phyloP scores from a whole-genome alignment of 2,329 filamentous ascomycete species.

The Xylaria sp. region DNA sequence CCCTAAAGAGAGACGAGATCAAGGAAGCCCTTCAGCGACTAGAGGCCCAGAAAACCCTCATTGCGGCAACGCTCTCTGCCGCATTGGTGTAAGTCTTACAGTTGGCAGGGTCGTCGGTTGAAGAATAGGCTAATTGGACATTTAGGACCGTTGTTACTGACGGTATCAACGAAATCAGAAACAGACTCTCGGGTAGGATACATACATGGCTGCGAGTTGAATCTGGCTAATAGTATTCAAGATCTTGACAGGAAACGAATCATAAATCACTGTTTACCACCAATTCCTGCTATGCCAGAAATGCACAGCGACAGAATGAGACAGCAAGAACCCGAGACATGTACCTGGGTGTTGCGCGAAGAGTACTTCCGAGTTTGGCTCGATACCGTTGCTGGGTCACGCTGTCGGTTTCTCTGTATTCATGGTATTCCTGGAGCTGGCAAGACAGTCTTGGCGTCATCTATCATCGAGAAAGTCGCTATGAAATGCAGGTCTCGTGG shows the following conservation, averaged over 20 bases:
- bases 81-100: slow-evolving; percentile 3
- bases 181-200: background rate
- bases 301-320: slow-evolving; percentile 12
- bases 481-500: slow-evolving; percentile 23
- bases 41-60: slow-evolving; percentile 5
- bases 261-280: background rate
- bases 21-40: background rate
- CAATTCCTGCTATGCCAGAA: background rate
- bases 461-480: slow-evolving; percentile 34
- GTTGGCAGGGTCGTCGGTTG: background rate
- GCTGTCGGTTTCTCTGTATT: slow-evolving; percentile 25
- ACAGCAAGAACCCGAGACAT: slow-evolving; percentile 19
- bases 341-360: slow-evolving; percentile 19
- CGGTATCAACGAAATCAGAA: background rate
- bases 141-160: background rate
- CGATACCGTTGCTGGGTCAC: background rate
- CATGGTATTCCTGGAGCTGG: slow-evolving; percentile 36
- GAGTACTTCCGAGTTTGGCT: slow-evolving; percentile 13
- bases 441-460: slow-evolving; percentile 41
- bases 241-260: background rate
- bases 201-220: background rate
- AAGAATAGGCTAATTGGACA: too few species aligned
- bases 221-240: background rate
- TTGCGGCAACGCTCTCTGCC: background rate
- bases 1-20: background rate